Percentiles rank a stretch among this genome's conserved stretches.
phyloP scores from a whole-genome alignment of 2,329 filamentous ascomycete species.

The Phoma sp. region DNA sequence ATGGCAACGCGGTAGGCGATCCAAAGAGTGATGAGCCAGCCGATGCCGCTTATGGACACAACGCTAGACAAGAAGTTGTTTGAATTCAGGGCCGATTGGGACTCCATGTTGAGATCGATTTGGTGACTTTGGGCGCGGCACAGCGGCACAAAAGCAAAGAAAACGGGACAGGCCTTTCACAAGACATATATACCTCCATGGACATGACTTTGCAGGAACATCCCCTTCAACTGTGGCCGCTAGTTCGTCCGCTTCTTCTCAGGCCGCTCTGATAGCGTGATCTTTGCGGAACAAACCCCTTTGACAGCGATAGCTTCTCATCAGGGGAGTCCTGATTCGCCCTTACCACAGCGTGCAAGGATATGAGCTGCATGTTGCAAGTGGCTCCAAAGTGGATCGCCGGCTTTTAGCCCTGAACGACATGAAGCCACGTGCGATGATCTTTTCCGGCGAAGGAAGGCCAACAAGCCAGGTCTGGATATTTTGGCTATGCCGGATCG shows the following conservation, averaged over 20 bases:
- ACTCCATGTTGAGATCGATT: slow-evolving; percentile 23
- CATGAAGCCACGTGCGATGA: slow-evolving; percentile 2
- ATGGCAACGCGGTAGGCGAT: slow-evolving; percentile 25
- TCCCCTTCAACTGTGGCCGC: slow-evolving; percentile 10
- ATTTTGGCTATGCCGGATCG: neutral
- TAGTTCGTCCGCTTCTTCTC: slow-evolving; percentile 1
- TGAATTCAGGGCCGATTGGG: slow-evolving; percentile 18
- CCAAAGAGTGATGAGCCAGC: slow-evolving; percentile 26
- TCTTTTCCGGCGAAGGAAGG: slow-evolving; percentile 2
- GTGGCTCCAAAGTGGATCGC: slow-evolving; percentile 7
- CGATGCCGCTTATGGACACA: slow-evolving; percentile 20
- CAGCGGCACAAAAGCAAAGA: slow-evolving; percentile 12
- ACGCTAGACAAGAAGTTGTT: slow-evolving; percentile 13
- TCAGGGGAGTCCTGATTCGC: slow-evolving; percentile 6
- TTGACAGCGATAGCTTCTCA: slow-evolving; percentile 5
- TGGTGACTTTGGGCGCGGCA: neutral
- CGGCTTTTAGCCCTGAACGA: neutral
- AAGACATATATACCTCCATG: slow-evolving; percentile 22
- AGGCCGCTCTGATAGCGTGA: slow-evolving; percentile 5
- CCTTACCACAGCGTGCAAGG: neutral
- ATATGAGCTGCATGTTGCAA: slow-evolving; percentile 4
- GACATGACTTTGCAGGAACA: slow-evolving; percentile 1
- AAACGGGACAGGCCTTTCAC: slow-evolving; percentile 10
- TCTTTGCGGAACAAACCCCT: slow-evolving; percentile 4
- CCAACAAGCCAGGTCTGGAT: neutral